Conservation (phyloP, 371 early-diverging fungal species). For the Caulochytrium protostelioides region DNA sequence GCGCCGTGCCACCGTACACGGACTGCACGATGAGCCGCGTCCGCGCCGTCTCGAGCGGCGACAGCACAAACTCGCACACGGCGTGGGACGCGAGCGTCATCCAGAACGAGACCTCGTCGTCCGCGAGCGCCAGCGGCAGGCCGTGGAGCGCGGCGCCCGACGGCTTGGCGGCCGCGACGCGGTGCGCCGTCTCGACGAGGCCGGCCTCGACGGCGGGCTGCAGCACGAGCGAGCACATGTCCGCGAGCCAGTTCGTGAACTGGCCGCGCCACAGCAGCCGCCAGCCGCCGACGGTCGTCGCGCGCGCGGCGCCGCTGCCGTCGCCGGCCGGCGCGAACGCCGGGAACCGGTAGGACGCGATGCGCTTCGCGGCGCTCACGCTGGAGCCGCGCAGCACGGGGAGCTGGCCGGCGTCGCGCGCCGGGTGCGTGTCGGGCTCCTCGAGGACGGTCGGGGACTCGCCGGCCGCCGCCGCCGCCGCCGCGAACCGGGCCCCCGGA, state of each 20-base stretch:
- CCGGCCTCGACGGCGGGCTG: slow-evolving; percentile 49
- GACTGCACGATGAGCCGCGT: slow-evolving; percentile 13
- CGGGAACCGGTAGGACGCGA: background rate
- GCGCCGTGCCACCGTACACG: slow-evolving; percentile 49
- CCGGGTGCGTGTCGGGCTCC: no score
- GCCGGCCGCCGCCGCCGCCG: no score
- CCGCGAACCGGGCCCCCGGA: no score
- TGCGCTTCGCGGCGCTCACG: background rate
- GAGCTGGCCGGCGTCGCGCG: background rate
- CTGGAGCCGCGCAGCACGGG: background rate
- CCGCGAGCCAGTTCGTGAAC: slow-evolving; percentile 43
- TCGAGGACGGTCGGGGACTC: no score
- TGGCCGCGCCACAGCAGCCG: slow-evolving; percentile 34
- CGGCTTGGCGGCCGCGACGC: no score
- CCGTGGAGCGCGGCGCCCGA: no score
- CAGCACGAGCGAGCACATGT: slow-evolving; percentile 39
- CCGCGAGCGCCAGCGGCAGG: slow-evolving; percentile 14
- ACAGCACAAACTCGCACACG: slow-evolving; percentile 36
- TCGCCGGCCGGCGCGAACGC: no score
- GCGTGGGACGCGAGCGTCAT: slow-evolving; percentile 45
- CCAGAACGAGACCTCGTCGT: no score
- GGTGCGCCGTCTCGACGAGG: slow-evolving; percentile 53
- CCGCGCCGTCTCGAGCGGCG: slow-evolving; percentile 52
- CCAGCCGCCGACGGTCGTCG: no score
- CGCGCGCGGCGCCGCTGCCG: no score